phyloP scores from a whole-genome alignment of 2,329 filamentous ascomycete species.

The Xylogone sp. region DNA sequence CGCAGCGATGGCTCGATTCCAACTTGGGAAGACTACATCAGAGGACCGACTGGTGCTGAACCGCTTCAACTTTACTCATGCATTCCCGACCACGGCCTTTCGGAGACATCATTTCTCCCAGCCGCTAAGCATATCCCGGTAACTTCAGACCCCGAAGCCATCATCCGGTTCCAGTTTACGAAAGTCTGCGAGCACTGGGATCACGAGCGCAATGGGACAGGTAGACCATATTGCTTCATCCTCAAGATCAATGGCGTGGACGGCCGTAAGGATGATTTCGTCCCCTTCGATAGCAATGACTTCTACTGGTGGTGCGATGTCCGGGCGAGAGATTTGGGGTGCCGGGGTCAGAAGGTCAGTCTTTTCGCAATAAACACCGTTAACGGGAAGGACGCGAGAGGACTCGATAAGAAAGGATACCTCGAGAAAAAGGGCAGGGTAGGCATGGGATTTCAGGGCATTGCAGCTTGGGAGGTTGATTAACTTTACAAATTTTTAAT shows the following conservation, averaged over 20 bases:
- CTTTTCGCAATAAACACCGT: constrained; percentile 56
- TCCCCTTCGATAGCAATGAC: constrained; percentile 74
- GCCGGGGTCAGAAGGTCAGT: constrained; percentile 63
- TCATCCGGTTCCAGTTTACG: constrained; percentile 75
- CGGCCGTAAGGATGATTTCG: constrained; percentile 61
- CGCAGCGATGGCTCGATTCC: constrained; percentile 65
- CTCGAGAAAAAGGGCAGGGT: constrained; percentile 23
- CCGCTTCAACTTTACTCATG: constrained; percentile 43
- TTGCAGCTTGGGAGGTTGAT: constrained; percentile 26
- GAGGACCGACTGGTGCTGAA: constrained; percentile 51
- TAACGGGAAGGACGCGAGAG: constrained; percentile 31
- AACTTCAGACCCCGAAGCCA: constrained; percentile 42
- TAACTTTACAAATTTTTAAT: too few relatives aligned
- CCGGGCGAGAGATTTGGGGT: constrained; percentile 58
- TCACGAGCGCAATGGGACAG: constrained; percentile 61
- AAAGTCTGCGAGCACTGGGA: constrained; percentile 82
- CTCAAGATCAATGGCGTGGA: constrained; percentile 63
- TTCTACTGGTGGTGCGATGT: constrained; percentile 82
- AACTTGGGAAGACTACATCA: constrained; percentile 79
- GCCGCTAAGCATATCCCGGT: constrained; percentile 56
- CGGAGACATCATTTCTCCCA: constrained; percentile 59
- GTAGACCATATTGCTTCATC: constrained; percentile 65
- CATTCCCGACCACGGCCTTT: constrained; percentile 47
- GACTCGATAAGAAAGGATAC: constrained; percentile 23
- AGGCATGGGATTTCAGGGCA: constrained; percentile 24